phyloP scores from a whole-genome alignment of 1,284 basidiomycete genomes.

The Microbotryomycetes sp. region DNA sequence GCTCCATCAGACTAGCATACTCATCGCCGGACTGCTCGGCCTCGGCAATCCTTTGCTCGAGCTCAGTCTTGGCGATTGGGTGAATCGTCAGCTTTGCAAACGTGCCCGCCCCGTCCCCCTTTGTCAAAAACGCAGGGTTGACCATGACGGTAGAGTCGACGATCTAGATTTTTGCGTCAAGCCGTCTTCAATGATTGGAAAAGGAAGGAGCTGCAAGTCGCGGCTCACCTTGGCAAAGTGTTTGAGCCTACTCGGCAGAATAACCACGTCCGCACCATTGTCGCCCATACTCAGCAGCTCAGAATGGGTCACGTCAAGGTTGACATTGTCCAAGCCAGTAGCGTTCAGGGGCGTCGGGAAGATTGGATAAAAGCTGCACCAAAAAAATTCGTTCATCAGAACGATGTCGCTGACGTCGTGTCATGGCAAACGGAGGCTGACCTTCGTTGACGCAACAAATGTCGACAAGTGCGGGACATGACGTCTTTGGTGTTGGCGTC shows the following conservation, averaged over 20 bases:
- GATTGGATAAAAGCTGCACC: constrained; percentile 78
- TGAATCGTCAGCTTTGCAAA: constrained; percentile 36
- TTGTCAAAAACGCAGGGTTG: constrained; percentile 63
- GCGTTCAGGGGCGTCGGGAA: constrained; percentile 74
- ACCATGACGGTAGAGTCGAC: constrained; percentile 59
- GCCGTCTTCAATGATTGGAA: constrained; percentile 4
- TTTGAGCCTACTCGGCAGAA: constrained; percentile 75
- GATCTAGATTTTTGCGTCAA: constrained; percentile 44
- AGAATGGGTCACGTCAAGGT: constrained; percentile 73
- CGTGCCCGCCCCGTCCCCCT: constrained; percentile 50
- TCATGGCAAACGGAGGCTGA: constrained; percentile 37
- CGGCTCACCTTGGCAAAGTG: constrained; percentile 69
- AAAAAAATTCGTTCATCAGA: not conserved
- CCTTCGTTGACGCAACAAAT: constrained; percentile 80
- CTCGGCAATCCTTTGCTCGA: constrained; percentile 11
- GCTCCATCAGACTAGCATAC: constrained; percentile 27
- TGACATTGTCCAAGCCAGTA: constrained; percentile 54
- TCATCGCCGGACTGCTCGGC: constrained; percentile 17
- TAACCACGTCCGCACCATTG: constrained; percentile 66
- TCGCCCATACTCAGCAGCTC: constrained; percentile 44
- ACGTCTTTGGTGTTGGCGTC: constrained; percentile 52
- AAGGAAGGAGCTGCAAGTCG: constrained; percentile 34
- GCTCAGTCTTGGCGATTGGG: constrained; percentile 30
- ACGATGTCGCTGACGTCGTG: not conserved
- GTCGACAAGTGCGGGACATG: constrained; percentile 70